Base-by-base conservation (phyloP, 306 rosid genomes). In the Lathyrus aphaca region DNA sequence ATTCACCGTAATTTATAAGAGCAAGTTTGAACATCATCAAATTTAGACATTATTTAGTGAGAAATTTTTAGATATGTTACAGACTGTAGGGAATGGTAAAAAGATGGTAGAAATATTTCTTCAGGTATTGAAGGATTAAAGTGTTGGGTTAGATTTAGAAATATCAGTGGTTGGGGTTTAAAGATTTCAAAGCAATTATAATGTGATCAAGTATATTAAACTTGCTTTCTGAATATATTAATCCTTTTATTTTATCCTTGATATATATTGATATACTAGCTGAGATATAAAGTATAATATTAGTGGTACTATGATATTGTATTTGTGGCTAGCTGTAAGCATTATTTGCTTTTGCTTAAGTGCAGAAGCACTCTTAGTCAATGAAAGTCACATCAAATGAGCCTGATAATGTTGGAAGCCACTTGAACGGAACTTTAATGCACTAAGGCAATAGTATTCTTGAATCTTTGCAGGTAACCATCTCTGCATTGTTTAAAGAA, bases 401-500 rank as follows among this genome's bases (percentile, higher is more conserved):
- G 21, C 77, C 54, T 63, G 85, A 87, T 56, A 87, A 83, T 73
- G 80, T 80, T 29, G 77, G 72, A 38, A 80, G 70, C 61, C 84
- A 66, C 45, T 77, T 76, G 44, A 82, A 75, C 12, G 80, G 72
- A 69, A 77, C 82, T 43, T 48, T 68, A 51, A 48, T 74, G 53
- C 72, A 50, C 71, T 88, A 77, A 70, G 79, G 79, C 59, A 63
- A 67, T 78, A 51, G 71, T 60, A 15, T 71, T 61, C 38, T 67
- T 66, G 97, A 79, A 84, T 21, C 89, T 69, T 73, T 91, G 81
- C 96, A 87, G 99, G 99, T 95, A 79, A 75, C 71, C 69, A 60
- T 66, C 78, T 30, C 1, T 16, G 73, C 49, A 51, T 76, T 74
- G 80, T 58, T 60, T 10, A 57, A 21, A 64, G 42, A 78, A 75